A percentile compares a stretch with the other conserved stretches of the same genome.
These are phyloP conservation scores for Trichophyton mentagrophytes DNA, from an alignment of 2,329 filamentous ascomycete species.

Conservation along the genomic window DNA sequence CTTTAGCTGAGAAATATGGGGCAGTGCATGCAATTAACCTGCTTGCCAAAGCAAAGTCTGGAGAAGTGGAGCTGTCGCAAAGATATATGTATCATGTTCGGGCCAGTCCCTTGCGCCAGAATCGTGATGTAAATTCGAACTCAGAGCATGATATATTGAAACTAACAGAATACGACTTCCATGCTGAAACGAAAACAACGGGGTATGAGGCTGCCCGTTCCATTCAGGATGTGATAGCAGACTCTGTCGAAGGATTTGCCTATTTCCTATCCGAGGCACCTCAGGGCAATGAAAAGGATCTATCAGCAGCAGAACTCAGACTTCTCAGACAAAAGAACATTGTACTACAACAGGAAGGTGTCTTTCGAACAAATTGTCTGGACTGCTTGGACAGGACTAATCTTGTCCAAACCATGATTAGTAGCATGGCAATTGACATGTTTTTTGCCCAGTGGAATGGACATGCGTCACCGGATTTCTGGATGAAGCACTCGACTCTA, in stretches of 20 bases:
- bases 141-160: constrained; percentile 62
- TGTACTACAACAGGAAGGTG: constrained; percentile 82
- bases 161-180: constrained; percentile 88
- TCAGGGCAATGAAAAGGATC: constrained; percentile 20
- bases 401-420: constrained; percentile 88
- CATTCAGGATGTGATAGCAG: constrained; percentile 64
- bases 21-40: constrained; percentile 88
- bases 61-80: constrained; percentile 70
- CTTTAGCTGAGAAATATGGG: constrained; percentile 75
- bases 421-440: constrained; percentile 76
- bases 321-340: constrained; percentile 34
- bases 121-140: constrained; percentile 38
- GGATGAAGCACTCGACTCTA: constrained; percentile 78
- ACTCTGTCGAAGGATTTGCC: constrained; percentile 76
- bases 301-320: not conserved
- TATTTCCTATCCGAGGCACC: constrained; percentile 72
- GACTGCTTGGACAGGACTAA: constrained; percentile 96
- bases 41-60: constrained; percentile 76
- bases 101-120: constrained; percentile 56
- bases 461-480: constrained; percentile 64
- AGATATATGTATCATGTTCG: constrained; percentile 67
- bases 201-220: constrained; percentile 85
- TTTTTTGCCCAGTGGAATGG: constrained; percentile 65
- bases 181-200: constrained; percentile 76
- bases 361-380: constrained; percentile 90